phyloP scores from a whole-genome alignment of 345 rosid species.

The Anacardium occidentale region DNA sequence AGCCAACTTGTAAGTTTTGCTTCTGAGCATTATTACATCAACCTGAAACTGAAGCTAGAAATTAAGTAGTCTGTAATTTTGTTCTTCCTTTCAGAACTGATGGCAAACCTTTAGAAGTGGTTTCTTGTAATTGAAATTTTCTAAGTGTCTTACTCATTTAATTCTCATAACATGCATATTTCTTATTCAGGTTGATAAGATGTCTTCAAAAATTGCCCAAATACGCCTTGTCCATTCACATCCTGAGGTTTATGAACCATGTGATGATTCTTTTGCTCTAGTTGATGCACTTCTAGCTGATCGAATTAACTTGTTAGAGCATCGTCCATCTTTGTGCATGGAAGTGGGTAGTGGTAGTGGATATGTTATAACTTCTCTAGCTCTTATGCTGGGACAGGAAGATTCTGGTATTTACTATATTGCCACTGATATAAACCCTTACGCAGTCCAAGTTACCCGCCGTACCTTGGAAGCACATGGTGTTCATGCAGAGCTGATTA shows the following conservation, averaged over 20 bases:
- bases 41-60: not conserved
- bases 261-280: slow-evolving; percentile 88
- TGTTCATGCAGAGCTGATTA: slow-evolving; percentile 62
- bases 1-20: not conserved
- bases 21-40: not conserved
- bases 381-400: slow-evolving; percentile 59
- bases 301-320: slow-evolving; percentile 49
- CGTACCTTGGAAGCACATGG: slow-evolving; percentile 72
- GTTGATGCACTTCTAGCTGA: slow-evolving; percentile 89
- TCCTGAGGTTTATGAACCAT: slow-evolving; percentile 85
- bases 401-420: slow-evolving; percentile 39
- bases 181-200: slow-evolving; percentile 26
- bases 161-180: not conserved
- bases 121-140: not conserved
- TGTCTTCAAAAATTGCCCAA: slow-evolving; percentile 54
- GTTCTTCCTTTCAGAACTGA: not conserved
- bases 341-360: slow-evolving; percentile 91
- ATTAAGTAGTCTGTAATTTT: not conserved
- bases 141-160: not conserved
- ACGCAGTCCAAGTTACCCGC: slow-evolving; percentile 56
- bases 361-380: slow-evolving; percentile 77
- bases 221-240: slow-evolving; percentile 80
- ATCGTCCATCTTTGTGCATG: slow-evolving; percentile 61
- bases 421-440: slow-evolving; percentile 70
- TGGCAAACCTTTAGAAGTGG: not conserved